phyloP scores from a whole-genome alignment of 2,329 filamentous ascomycete genomes.

The Botrytis hyacinthi region DNA sequence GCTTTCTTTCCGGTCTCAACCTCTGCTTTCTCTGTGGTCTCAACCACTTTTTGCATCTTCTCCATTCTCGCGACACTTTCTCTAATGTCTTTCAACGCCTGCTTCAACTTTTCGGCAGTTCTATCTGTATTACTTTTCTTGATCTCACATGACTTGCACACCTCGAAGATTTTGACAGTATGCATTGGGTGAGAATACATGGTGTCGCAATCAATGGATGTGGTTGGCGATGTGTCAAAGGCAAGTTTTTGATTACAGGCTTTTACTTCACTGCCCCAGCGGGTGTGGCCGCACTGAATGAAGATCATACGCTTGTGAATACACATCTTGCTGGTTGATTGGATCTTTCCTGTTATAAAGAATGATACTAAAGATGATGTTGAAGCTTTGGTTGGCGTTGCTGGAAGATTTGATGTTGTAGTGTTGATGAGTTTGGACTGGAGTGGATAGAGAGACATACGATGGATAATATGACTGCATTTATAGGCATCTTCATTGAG shows the following conservation, averaged over 20 bases:
- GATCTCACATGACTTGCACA: background rate
- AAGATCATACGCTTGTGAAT: background rate
- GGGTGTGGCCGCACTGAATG: background rate
- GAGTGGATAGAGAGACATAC: background rate
- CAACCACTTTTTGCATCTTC: slow-evolving; percentile 2
- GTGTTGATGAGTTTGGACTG: background rate
- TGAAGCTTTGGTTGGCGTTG: slow-evolving; percentile 1
- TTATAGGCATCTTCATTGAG: background rate
- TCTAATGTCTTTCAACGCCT: slow-evolving; percentile 8
- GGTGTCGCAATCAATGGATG: slow-evolving; percentile 5
- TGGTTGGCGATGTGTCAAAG: background rate
- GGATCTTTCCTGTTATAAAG: background rate
- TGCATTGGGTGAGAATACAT: slow-evolving; percentile 15
- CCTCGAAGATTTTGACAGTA: background rate
- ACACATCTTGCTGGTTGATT: slow-evolving; percentile 14
- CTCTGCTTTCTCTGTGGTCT: background rate
- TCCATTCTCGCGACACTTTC: slow-evolving; percentile 14
- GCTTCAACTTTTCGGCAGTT: background rate
- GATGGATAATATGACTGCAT: background rate
- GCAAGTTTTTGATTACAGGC: slow-evolving; percentile 1
- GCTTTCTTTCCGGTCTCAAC: background rate
- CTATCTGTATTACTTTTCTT: background rate
- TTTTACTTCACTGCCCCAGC: background rate
- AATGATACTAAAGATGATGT: background rate
- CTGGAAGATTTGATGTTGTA: background rate